Base-by-base conservation (phyloP, 2,329 filamentous ascomycete species). In the Alternaria burnsii region DNA sequence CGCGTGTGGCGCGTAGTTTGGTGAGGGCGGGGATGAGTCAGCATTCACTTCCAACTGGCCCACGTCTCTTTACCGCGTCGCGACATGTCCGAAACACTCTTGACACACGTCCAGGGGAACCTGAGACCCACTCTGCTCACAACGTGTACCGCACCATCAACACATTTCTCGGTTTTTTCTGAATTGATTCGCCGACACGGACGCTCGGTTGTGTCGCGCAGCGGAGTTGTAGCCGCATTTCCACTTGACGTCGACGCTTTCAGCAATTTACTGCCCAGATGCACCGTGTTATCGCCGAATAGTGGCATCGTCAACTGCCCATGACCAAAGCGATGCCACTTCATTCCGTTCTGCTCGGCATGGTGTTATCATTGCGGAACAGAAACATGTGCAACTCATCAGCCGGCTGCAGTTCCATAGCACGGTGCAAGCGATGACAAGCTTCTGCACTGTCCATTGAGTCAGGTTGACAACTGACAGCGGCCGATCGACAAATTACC, bases 71-170 rank as follows among this genome's bases (percentile, higher is more conserved):
- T 57, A 48, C 54, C 58, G 65, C 63, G 55, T 63, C 63, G 69
- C 67, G 69, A 72, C 68, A 59, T 46, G 62, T 30, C 55, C 68
- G 68, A 71, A 71, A 72, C 70, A 62, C 65, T 66, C 57, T 60
- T 71, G 65, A 70, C 60, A 72, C 70, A 62, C 51, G 22, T 52
- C 54, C 67, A 71, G 68, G 65, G 58, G 62, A 46, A 52, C 41
- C 56, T 59, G 57, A 63, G 66, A 59, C 58, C 54, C 68, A 58
- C 66, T 59, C 57, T 59, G 60, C 62, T 64, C 67, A 63, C 64
- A 67, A 62, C 61, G 34, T 53, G 53, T 60, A 61, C 70, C 67
- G 67, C 70, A 70, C 70, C 70, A 72, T 68, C 58, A 62, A 46
- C 50, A 63, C 52, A 41, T 61, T 62, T 65, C 62, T 42, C 41